Evolutionary conservation across 345 rosid genomes (phyloP).

Genomic region (Heritiera littoralis): DNA sequence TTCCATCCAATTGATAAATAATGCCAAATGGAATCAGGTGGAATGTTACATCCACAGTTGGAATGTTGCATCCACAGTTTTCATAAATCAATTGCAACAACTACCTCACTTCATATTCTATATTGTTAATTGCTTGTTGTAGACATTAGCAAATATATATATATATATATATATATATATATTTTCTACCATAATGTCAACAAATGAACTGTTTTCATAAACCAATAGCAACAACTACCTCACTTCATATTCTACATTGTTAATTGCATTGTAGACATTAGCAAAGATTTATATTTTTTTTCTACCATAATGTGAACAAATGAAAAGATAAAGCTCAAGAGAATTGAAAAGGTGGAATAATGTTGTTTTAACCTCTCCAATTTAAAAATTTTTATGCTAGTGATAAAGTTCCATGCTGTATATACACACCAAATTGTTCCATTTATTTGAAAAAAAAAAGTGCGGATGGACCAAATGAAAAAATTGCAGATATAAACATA

Average conservation of each 20-base stretch:
- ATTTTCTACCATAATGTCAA: too few relatives aligned
- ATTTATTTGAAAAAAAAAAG: too few relatives aligned
- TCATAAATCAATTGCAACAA: neutral
- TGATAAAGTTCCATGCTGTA: too few relatives aligned
- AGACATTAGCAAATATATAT: neutral
- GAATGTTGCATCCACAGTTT: neutral
- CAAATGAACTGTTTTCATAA: too few relatives aligned
- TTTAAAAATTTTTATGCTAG: too few relatives aligned
- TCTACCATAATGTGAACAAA: neutral
- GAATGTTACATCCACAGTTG: neutral
- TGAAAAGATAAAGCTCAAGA: neutral
- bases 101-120: neutral
- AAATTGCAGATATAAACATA: neutral
- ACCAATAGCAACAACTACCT: neutral
- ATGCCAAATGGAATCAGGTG: neutral
- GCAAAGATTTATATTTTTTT: neutral
- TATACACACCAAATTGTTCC: too few relatives aligned
- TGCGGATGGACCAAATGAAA: neutral
- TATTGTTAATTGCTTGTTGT: neutral
- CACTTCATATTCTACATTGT: neutral
- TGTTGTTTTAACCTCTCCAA: neutral
- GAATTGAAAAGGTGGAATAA: neutral
- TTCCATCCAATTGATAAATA: neutral
- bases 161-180: too few relatives aligned
- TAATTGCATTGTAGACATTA: neutral